These are phyloP conservation scores for Iris macrosiphon DNA, from an alignment of 106 monocot species.

Conservation along the genomic window DNA sequence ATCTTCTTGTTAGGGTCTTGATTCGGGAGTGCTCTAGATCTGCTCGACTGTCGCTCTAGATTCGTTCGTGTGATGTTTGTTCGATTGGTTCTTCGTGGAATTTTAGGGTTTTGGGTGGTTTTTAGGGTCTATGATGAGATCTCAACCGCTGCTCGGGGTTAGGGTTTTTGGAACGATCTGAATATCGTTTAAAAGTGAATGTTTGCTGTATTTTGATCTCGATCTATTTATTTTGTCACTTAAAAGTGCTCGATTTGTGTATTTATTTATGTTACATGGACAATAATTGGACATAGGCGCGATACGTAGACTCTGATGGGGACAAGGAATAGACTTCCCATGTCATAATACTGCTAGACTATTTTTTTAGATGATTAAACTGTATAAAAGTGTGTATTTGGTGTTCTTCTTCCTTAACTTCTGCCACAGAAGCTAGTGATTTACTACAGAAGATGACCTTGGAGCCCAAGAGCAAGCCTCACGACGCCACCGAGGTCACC, in stretches of 20 bases:
- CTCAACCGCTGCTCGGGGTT: background rate
- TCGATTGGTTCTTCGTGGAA: background rate
- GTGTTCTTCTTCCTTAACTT: slow-evolving; percentile 13
- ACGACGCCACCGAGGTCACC: slow-evolving; percentile 37
- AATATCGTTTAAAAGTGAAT: no score
- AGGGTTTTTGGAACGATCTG: background rate
- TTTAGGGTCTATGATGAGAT: no score
- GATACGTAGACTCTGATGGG: no score
- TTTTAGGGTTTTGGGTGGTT: background rate
- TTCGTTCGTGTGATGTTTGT: background rate
- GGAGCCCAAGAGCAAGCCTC: slow-evolving; percentile 50
- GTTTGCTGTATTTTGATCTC: no score
- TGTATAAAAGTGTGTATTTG: no score
- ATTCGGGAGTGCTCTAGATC: background rate
- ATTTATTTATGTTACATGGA: no score
- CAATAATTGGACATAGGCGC: no score
- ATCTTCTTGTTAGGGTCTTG: background rate
- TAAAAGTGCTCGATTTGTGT: no score
- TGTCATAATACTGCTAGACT: no score
- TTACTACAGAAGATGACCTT: slow-evolving; percentile 61
- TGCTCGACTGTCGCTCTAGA: background rate
- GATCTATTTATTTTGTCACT: no score
- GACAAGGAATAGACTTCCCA: no score
- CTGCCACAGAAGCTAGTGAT: slow-evolving; percentile 49
- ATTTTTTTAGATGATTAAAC: no score